Evolutionary conservation across 2,329 filamentous ascomycete genomes (phyloP).

Genomic region (Fusarium graminum): DNA sequence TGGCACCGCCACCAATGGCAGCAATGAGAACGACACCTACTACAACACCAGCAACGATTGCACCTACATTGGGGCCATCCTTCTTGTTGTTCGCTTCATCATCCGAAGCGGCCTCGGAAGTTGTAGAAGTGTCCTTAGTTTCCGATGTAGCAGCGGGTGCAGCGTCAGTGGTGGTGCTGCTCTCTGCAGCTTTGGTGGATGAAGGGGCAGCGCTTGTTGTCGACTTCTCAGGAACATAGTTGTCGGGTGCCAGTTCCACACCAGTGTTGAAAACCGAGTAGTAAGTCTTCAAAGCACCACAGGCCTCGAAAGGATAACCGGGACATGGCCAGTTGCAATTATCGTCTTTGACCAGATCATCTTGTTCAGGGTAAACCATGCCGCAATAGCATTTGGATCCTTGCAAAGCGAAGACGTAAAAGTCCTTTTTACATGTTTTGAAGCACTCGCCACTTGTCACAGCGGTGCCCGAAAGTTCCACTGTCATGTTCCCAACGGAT

Average conservation of each 20-base stretch:
- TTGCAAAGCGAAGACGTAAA: too few species aligned
- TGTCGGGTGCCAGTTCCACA: slow-evolving; percentile 55
- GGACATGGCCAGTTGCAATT: slow-evolving; percentile 76
- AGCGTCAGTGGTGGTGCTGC: slow-evolving; percentile 38
- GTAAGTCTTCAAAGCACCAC: slow-evolving; percentile 58
- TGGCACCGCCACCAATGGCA: slow-evolving; percentile 74
- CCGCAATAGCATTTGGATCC: slow-evolving; percentile 80
- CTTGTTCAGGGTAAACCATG: slow-evolving; percentile 71
- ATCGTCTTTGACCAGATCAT: slow-evolving; percentile 65
- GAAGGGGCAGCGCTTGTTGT: slow-evolving; percentile 44
- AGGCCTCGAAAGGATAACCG: too few species aligned
- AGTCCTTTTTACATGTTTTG: too few species aligned
- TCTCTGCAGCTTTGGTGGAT: slow-evolving; percentile 42
- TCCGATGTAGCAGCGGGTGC: slow-evolving; percentile 4
- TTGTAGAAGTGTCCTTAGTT: slow-evolving; percentile 30
- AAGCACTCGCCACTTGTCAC: too few species aligned
- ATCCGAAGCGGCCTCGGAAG: slow-evolving; percentile 7
- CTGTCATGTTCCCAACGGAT: slow-evolving; percentile 57
- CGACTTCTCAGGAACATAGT: slow-evolving; percentile 16
- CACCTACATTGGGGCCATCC: slow-evolving; percentile 76
- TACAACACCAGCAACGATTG: slow-evolving; percentile 89
- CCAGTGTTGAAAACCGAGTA: slow-evolving; percentile 67
- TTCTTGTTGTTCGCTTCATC: slow-evolving; percentile 31
- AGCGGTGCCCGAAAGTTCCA: too few species aligned
- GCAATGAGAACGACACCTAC: slow-evolving; percentile 80